phyloP scores from a whole-genome alignment of 108 stramenopile species.

The Fistulifera solaris region DNA sequence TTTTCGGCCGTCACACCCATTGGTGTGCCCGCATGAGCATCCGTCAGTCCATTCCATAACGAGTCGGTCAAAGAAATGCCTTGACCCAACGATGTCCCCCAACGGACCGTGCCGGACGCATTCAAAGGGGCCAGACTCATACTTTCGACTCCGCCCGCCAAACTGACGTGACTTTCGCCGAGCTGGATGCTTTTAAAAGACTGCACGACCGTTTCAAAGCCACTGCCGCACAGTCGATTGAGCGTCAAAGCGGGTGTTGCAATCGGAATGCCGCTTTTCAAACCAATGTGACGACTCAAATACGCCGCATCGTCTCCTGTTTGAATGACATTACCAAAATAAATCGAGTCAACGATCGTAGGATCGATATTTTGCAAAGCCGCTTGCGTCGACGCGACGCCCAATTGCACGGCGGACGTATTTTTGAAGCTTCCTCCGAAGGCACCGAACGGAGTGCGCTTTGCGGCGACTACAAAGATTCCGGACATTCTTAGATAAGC shows the following conservation, averaged over 20 bases:
- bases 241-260: constrained; percentile 86
- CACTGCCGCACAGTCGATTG: constrained; percentile 95
- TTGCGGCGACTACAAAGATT: constrained; percentile 95
- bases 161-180: constrained; percentile 71
- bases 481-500: no score
- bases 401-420: constrained; percentile 73
- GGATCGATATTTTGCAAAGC: constrained; percentile 76
- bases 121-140: constrained; percentile 91
- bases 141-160: constrained; percentile 95
- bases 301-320: constrained; percentile 87
- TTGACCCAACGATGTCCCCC: constrained; percentile 80
- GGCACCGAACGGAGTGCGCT: constrained; percentile 95
- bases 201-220: constrained; percentile 93
- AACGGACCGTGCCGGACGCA: constrained; percentile 79
- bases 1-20: constrained; percentile 99
- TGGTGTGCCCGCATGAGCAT: constrained; percentile 77
- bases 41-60: constrained; percentile 84
- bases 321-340: constrained; percentile 96
- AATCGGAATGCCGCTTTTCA: constrained; percentile 68
- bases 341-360: constrained; percentile 65
- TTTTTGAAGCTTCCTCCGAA: constrained; percentile 90
- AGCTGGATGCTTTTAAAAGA: constrained; percentile 86
- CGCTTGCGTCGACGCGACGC: constrained; percentile 62
- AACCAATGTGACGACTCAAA: constrained; percentile 87
- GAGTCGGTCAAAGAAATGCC: constrained; percentile 66